Percentiles rank a stretch among this genome's conserved stretches.
Conservation (phyloP, 306 rosid species). For the Vigna unguiculata region DNA sequence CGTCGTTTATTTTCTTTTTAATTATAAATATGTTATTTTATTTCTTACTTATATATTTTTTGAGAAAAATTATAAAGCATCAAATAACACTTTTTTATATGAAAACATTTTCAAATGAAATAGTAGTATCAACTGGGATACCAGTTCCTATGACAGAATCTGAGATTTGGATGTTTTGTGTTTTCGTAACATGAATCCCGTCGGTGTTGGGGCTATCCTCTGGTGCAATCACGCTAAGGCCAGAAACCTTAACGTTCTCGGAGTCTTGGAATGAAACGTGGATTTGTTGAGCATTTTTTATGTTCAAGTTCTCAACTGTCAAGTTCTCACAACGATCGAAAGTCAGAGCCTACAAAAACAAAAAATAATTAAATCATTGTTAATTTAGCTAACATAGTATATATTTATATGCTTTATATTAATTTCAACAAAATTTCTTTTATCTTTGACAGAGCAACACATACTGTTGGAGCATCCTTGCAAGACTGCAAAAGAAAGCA, state of each 20-base stretch:
- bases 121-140: background rate
- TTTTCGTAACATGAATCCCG: constrained; percentile 72
- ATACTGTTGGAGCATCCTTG: constrained; percentile 85
- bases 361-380: background rate
- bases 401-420: background rate
- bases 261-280: constrained; percentile 62
- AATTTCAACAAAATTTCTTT: background rate
- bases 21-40: too few relatives aligned
- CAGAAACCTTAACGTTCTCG: constrained; percentile 49
- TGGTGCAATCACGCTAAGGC: constrained; percentile 62
- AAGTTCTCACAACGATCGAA: constrained; percentile 57
- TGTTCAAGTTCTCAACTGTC: constrained; percentile 50
- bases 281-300: constrained; percentile 65
- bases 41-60: too few relatives aligned
- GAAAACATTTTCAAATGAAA: too few relatives aligned
- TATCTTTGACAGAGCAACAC: constrained; percentile 3
- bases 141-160: constrained; percentile 65
- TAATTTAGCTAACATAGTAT: background rate
- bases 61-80: too few relatives aligned
- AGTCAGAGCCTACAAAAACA: constrained; percentile 65
- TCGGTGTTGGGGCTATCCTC: constrained; percentile 76
- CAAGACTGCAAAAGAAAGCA: constrained; percentile 68
- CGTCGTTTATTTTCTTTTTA: too few relatives aligned
- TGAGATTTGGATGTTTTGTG: constrained; percentile 63
- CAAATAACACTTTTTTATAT: too few relatives aligned